Conservation (phyloP, 805 yeast species). For the Cyberlindnera euphorbiiphila region DNA sequence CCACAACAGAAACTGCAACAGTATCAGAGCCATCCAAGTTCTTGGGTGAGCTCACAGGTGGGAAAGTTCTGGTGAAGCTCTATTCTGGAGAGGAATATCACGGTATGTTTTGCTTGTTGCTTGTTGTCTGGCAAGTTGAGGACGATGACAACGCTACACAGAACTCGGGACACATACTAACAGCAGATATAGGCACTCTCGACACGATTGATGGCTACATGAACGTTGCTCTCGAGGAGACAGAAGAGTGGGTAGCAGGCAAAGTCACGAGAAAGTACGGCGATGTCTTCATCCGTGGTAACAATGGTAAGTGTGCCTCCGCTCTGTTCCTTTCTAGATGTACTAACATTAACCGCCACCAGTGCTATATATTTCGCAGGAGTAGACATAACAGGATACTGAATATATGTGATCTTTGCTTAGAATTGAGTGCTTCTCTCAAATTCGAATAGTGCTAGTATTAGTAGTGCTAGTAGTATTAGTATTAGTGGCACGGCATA, state of each 20-base stretch:
- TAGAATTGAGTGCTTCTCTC: no score
- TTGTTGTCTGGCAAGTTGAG: no score
- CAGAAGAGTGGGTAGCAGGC: constrained; percentile 60
- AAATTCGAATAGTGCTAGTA: no score
- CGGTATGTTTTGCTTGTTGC: constrained; percentile 43
- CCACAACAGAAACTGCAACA: constrained; percentile 13
- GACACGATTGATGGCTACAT: constrained; percentile 95
- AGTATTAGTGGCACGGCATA: constrained; percentile 8
- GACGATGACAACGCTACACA: no score
- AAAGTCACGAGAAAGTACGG: constrained; percentile 52
- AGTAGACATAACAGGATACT: constrained; percentile 11
- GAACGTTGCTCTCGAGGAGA: constrained; percentile 84
- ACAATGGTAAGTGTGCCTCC: constrained; percentile 56
- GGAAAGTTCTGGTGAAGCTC: constrained; percentile 75
- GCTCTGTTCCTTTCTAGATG: no score
- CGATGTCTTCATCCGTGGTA: constrained; percentile 85
- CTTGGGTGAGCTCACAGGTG: constrained; percentile 73
- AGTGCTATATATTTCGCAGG: constrained; percentile 28
- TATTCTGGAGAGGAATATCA: constrained; percentile 83
- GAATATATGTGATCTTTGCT: no score
- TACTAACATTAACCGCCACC: constrained; percentile 10
- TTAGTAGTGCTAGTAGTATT: no score
- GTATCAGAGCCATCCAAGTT: constrained; percentile 68
- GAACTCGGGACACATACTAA: no score
- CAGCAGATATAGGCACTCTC: constrained; percentile 38